These are phyloP conservation scores for Rhizopogon roseolus DNA, from an alignment of 768 basidiomycete genomes.

Conservation along the genomic window DNA sequence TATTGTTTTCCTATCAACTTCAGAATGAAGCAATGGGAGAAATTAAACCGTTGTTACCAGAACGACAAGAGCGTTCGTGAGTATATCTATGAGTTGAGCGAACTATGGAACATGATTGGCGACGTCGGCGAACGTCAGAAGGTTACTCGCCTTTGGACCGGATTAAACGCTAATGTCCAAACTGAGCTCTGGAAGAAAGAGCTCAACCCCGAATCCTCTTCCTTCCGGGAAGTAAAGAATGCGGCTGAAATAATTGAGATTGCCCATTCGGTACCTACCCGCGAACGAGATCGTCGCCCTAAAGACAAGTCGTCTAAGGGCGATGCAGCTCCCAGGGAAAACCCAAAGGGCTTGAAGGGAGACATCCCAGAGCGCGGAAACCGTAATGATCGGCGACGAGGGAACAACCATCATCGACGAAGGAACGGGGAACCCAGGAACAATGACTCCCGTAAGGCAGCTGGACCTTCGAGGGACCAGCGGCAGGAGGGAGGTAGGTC, in stretches of 20 bases:
- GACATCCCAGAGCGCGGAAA: no score
- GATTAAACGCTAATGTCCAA: conserved; percentile 21
- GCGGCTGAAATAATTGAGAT: conserved; percentile 30
- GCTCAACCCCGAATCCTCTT: conserved; percentile 20
- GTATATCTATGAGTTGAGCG: conserved; percentile 30
- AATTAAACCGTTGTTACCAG: conserved; percentile 20
- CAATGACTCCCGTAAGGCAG: no score
- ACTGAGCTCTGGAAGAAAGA: conserved; percentile 23
- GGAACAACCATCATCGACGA: no score
- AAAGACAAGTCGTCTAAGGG: no score
- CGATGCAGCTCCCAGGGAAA: no score
- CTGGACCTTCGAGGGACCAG: no score
- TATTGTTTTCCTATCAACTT: conserved; percentile 31
- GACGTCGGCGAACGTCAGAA: conserved; percentile 19
- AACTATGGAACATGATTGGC: conserved; percentile 29
- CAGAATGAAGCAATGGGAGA: conserved; percentile 16
- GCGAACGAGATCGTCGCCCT: background rate
- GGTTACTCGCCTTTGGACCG: conserved; percentile 31
- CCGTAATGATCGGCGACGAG: no score
- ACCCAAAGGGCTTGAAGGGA: no score
- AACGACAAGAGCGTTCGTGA: conserved; percentile 21
- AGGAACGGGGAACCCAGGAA: no score
- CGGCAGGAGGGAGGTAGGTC: no score
- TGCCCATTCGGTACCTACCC: conserved; percentile 6
- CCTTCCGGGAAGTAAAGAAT: conserved; percentile 19